Conservation (phyloP, 2,329 filamentous ascomycete genomes). For the Incumbomyces delicatus region DNA sequence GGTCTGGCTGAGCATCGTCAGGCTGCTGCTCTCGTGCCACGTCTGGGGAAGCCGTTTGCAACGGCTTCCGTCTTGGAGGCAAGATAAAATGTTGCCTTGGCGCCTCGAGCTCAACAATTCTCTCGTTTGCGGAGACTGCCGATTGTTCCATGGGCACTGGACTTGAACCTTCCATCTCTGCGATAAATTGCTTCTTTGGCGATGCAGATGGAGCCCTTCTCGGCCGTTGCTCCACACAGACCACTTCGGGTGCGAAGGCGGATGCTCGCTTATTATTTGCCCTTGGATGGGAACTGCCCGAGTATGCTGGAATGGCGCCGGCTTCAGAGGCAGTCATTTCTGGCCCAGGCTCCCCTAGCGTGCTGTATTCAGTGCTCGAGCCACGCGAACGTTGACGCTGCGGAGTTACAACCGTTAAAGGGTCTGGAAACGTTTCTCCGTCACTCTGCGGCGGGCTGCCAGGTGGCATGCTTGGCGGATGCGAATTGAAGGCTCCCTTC, state of each 20-base stretch:
- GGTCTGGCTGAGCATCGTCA: too few species aligned
- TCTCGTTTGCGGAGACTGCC: background rate
- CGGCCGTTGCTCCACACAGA: background rate
- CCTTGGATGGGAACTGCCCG: background rate
- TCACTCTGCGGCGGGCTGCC: constrained; percentile 1
- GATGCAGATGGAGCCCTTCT: constrained; percentile 5
- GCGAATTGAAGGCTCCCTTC: constrained; percentile 5
- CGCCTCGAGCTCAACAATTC: constrained; percentile 12
- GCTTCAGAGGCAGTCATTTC: constrained; percentile 9
- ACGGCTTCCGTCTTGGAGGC: constrained; percentile 10
- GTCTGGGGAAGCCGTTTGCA: too few species aligned
- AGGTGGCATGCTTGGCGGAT: background rate
- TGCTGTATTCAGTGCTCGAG: constrained; percentile 7
- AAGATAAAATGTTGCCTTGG: constrained; percentile 15
- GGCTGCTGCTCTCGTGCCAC: too few species aligned
- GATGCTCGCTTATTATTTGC: constrained; percentile 1
- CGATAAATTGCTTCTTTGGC: constrained; percentile 11
- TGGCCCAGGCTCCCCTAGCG: constrained; percentile 18
- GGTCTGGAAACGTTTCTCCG: background rate
- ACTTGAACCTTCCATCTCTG: constrained; percentile 16
- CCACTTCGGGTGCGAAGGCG: constrained; percentile 1
- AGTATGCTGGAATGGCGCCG: constrained; percentile 5
- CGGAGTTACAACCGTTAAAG: background rate
- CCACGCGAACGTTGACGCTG: background rate
- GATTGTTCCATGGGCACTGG: background rate